Conservation (phyloP, 2,329 filamentous ascomycete species). For the Phyllosticta citrichinensis region DNA sequence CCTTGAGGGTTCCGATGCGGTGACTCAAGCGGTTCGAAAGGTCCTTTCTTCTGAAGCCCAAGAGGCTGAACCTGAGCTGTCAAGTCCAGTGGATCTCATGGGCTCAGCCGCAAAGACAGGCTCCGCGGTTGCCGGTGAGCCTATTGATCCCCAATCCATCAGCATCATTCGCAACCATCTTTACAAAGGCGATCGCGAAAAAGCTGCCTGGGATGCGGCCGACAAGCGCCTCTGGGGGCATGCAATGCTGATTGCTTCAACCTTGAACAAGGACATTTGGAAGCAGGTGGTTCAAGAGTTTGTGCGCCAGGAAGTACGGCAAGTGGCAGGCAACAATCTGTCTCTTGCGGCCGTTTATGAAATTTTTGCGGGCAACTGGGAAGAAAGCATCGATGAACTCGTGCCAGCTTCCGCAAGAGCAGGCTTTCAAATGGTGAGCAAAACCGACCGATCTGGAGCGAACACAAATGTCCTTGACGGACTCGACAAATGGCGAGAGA, state of each 20-base stretch:
- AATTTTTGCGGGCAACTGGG: constrained; percentile 83
- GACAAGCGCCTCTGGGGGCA: constrained; percentile 95
- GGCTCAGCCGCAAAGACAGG: constrained; percentile 21
- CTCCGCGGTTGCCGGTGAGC: constrained; percentile 43
- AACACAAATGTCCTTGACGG: constrained; percentile 70
- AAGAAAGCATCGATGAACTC: constrained; percentile 91
- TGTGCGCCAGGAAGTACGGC: constrained; percentile 86
- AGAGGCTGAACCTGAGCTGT: constrained; percentile 5
- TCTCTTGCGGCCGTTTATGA: constrained; percentile 87
- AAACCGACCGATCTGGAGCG: constrained; percentile 49
- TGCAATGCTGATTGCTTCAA: constrained; percentile 82
- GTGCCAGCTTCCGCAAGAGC: constrained; percentile 87
- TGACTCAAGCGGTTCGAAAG: constrained; percentile 65
- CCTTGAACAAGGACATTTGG: constrained; percentile 64
- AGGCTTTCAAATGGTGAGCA: constrained; percentile 82
- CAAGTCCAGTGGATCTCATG: constrained; percentile 18
- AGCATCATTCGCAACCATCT: constrained; percentile 65
- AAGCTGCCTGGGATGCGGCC: constrained; percentile 85
- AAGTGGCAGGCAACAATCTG: constrained; percentile 67
- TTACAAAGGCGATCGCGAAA: constrained; percentile 72
- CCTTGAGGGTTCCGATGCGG: constrained; percentile 61
- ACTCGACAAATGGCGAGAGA: constrained; percentile 89
- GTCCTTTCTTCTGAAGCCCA: constrained; percentile 41
- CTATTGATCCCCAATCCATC: constrained; percentile 58
- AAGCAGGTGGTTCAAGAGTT: constrained; percentile 94